Conservation (phyloP, 2,329 filamentous ascomycete genomes). For the Xenosphaeropsis pyriputrescens region DNA sequence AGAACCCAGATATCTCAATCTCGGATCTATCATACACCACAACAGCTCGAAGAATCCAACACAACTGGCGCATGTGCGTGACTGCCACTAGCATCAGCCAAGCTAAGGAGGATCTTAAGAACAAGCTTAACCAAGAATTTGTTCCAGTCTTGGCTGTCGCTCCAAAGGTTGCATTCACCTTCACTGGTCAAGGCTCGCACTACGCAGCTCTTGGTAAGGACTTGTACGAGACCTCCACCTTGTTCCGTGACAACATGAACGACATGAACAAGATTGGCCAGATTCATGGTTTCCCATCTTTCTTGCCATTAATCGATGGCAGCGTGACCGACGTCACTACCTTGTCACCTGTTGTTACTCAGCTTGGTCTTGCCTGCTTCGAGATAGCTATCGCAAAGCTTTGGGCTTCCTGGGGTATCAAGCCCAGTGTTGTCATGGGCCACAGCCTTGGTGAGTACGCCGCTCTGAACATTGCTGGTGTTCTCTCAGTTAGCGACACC, state of each 20-base stretch:
- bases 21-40: conserved; percentile 17
- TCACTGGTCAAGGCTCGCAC: conserved; percentile 22
- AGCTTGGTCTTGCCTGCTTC: conserved; percentile 37
- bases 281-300: conserved; percentile 9
- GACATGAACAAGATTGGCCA: conserved; percentile 7
- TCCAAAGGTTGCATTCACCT: conserved; percentile 4
- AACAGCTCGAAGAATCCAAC: conserved; percentile 37
- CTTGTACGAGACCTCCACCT: conserved; percentile 21
- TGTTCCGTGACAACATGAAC: conserved; percentile 7
- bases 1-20: conserved; percentile 6
- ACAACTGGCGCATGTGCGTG: conserved; percentile 38
- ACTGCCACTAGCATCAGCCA: conserved; percentile 25
- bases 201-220: conserved; percentile 8
- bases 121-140: conserved; percentile 27
- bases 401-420: conserved; percentile 40
- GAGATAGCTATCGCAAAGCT: conserved; percentile 40
- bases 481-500: conserved; percentile 55
- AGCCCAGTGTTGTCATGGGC: conserved; percentile 38
- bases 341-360: conserved; percentile 33
- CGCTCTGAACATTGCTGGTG: conserved; percentile 54
- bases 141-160: conserved; percentile 17
- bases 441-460: conserved; percentile 63
- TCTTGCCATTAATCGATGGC: conserved; percentile 25
- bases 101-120: conserved; percentile 29
- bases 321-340: conserved; percentile 22